Percentiles rank a stretch among this genome's conserved stretches.
phyloP scores from a whole-genome alignment of 2,329 filamentous ascomycete species.

The Colletotrichum sp. region DNA sequence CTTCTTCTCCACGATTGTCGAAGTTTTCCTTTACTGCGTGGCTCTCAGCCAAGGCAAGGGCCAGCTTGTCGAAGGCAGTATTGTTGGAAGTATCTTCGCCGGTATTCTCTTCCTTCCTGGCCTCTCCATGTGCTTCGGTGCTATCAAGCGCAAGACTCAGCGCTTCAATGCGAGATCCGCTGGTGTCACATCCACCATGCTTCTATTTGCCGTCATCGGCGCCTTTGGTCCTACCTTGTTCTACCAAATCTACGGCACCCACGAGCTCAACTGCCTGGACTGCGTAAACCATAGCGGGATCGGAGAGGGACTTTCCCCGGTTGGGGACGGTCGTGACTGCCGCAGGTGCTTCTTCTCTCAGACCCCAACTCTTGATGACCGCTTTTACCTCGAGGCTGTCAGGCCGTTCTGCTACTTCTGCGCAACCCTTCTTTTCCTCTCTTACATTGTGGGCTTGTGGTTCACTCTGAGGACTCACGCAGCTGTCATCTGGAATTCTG shows the following conservation, averaged over 20 bases:
- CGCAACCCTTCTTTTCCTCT: conserved; percentile 84
- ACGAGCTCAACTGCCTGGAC: conserved; percentile 86
- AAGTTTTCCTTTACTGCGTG: conserved; percentile 97
- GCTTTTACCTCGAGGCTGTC: conserved; percentile 90
- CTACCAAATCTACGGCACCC: conserved; percentile 98
- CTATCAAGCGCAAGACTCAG: conserved; percentile 96
- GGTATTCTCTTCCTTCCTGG: conserved; percentile 94
- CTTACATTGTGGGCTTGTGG: conserved; percentile 91
- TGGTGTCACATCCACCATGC: conserved; percentile 96
- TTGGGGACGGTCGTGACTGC: conserved; percentile 71
- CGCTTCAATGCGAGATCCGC: conserved; percentile 97
- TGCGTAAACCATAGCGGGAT: conserved; percentile 55
- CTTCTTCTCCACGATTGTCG: conserved; percentile 96
- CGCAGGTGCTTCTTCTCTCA: conserved; percentile 95
- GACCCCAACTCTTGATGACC: conserved; percentile 79
- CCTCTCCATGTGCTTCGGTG: conserved; percentile 97
- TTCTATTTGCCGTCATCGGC: conserved; percentile 93
- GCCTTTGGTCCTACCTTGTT: conserved; percentile 96
- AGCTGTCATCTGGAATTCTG: conserved; percentile 94
- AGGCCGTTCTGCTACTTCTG: conserved; percentile 93
- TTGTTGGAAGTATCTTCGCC: conserved; percentile 97
- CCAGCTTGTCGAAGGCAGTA: conserved; percentile 91
- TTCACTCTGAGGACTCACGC: conserved; percentile 97
- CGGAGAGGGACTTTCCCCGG: conserved; percentile 27
- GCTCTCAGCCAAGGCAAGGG: conserved; percentile 92